Evolutionary conservation across 1,139 yeast genomes (phyloP), one percentile per base, ranked within the genome.

Genomic region (Sugiyamaella neomexicana): DNA sequence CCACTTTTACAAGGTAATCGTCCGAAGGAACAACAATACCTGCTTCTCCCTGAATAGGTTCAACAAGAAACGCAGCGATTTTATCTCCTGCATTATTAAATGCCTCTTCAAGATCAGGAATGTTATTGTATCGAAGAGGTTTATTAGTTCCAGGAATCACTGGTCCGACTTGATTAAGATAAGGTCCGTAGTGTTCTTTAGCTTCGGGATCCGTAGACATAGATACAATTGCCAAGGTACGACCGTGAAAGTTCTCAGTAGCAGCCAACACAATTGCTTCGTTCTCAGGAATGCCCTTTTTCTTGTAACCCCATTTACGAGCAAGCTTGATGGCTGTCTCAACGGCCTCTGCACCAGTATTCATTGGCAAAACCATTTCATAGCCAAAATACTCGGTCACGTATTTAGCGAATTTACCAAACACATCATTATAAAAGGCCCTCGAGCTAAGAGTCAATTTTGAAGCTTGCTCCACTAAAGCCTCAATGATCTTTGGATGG

Each of bases 21-120:
- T 73, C 75, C 61, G 95, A 95, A 53, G 98, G 98, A 27, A 91
- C 97, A 38, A 91, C 95, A 63, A 91, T 91, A 65, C 98, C 99
- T 37, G 99, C 99, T 73, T 91, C 99, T 71, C 99, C 99, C 74
- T 91, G 99, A 67, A 91, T 91, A 60, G 98, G 98, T 75, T 91
- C 99, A 63, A 91, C 82, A 62, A 91, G 76, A 62, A 91, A 83
- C 42, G 97, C 98, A 43, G 97, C 96, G 62, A 91, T 83, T 70
- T 85, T 86, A 72, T 88, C 95, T 60, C 97, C 97, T 31, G 95
- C 93, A 57, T 82, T 82, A 63, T 79, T 76, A 68, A 89, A 85
- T 1, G 96, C 97, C 67, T 78, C 78, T 72, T 89, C 95, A 55
- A 91, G 82, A 68, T 91, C 98, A 69, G 82, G 96, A 67, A 89